Conservation (phyloP, 2,329 filamentous ascomycete genomes). For the Trichophyton simii region DNA sequence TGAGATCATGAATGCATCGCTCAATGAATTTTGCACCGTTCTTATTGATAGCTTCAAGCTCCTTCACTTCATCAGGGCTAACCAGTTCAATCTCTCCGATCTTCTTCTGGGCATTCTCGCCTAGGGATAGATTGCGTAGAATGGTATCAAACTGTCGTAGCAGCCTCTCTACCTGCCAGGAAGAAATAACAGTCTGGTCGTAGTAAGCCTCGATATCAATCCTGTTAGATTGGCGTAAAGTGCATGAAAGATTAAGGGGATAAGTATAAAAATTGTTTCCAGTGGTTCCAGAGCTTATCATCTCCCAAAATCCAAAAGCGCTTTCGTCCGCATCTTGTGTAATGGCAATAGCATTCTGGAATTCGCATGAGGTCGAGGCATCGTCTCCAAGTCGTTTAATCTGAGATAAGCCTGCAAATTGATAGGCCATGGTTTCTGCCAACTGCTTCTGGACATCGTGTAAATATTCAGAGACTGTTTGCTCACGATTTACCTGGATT, state of each 20-base stretch:
- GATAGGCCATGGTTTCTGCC: slow-evolving; percentile 44
- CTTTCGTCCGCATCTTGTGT: slow-evolving; percentile 16
- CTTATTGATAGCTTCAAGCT: slow-evolving; percentile 7
- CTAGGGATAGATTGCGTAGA: slow-evolving; percentile 8
- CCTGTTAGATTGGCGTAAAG: slow-evolving; percentile 4
- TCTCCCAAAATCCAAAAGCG: slow-evolving; percentile 12
- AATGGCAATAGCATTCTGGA: slow-evolving; percentile 30
- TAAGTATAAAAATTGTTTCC: slow-evolving; percentile 12
- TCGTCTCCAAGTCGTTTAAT: slow-evolving; percentile 40
- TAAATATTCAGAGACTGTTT: slow-evolving; percentile 37
- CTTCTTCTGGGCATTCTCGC: slow-evolving; percentile 4
- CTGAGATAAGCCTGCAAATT: slow-evolving; percentile 41
- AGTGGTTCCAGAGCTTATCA: slow-evolving; percentile 6
- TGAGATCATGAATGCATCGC: slow-evolving; percentile 15
- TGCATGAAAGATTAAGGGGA: slow-evolving; percentile 13
- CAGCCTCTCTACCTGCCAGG: slow-evolving; percentile 13
- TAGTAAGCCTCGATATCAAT: slow-evolving; percentile 13
- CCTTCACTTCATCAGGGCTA: slow-evolving; percentile 4
- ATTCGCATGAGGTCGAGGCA: slow-evolving; percentile 27
- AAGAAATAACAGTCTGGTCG: slow-evolving; percentile 11
- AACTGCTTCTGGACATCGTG: slow-evolving; percentile 42
- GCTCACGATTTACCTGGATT: slow-evolving; percentile 21
- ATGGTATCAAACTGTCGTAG: slow-evolving; percentile 13
- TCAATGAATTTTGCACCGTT: slow-evolving; percentile 13
- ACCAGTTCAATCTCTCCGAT: slow-evolving; percentile 11